Evolutionary conservation across 2,329 filamentous ascomycete species (phyloP), one percentile per base, ranked within the genome.

Genomic region (Berkeleyomyces basicola): DNA sequence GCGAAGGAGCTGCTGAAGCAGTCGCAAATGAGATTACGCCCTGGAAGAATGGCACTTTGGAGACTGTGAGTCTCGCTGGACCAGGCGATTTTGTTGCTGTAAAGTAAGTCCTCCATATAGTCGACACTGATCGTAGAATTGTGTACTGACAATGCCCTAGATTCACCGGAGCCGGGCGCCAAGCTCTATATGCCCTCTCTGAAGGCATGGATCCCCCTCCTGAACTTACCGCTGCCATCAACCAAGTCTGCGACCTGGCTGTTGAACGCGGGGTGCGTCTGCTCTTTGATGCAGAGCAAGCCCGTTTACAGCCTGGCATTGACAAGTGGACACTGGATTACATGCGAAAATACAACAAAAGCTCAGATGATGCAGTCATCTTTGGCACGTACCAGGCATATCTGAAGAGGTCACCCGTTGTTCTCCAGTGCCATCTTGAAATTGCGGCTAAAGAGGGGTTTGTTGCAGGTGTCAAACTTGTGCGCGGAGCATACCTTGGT

Each of bases 231-330:
- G 74, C 79, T 11, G 86, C 87, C 11, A 88, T 95, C 66, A 81
- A 88, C 67, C 77, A 82, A 58, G 85, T 95, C 66, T 95, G 90
- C 73, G 76, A 84, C 57, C 80, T 87, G 14, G 90, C 90, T 0
- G 78, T 82, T 1, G 75, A 81, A 44, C 83, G 85, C 60, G 82
- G 85, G 33, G 82, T 95, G 2, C 80, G 82, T 2, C 78, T 96
- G 0, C 81, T 95, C 1, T 89, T 95, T 66, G 89, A 95, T 66
- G 91, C 90, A 1, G 91, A 96, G 73, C 89, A 95, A 72, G 84
- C 85, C 63, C 79, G 82, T 62, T 80, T 93, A 39, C 88, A 95
- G 73, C 76, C 80, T 4, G 89, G 89, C 6, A 92, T 95, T 65
- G 86, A 93, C 70, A 80, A 82, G 67, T 92, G 90, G 86, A 88